Percentiles rank a stretch among this genome's conserved stretches.
Conservation (phyloP, 768 basidiomycete genomes). For the Paxillus ammoniavirescens region DNA sequence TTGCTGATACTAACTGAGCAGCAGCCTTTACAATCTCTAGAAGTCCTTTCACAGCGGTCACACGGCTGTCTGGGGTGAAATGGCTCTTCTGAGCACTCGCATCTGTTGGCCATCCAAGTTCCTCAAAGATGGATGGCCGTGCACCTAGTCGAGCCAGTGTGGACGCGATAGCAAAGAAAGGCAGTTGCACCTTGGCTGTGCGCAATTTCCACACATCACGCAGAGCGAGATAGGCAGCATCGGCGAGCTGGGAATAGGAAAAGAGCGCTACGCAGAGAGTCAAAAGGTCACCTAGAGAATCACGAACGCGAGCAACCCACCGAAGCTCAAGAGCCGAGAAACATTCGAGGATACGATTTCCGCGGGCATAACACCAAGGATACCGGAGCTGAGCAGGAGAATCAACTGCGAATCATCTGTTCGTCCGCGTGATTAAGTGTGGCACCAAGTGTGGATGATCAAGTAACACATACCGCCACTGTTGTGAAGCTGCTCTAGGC, state of each 20-base stretch:
- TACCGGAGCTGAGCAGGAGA: conserved; percentile 42
- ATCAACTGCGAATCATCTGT: conserved; percentile 41
- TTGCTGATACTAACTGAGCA: conserved; percentile 41
- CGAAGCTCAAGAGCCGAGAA: conserved; percentile 42
- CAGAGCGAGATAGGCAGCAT: conserved; percentile 34
- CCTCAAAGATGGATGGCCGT: conserved; percentile 32
- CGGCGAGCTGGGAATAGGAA: conserved; percentile 26
- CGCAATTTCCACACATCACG: conserved; percentile 31
- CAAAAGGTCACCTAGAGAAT: conserved; percentile 5
- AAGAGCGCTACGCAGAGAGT: conserved; percentile 15
- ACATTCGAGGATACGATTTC: conserved; percentile 31
- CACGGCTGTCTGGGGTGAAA: conserved; percentile 24
- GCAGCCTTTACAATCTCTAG: conserved; percentile 41
- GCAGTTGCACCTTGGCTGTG: conserved; percentile 25
- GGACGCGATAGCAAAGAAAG: conserved; percentile 34
- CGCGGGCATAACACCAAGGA: conserved; percentile 34
- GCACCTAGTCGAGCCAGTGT: conserved; percentile 48
- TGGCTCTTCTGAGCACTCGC: conserved; percentile 4
- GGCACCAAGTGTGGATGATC: background rate
- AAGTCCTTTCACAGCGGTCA: conserved; percentile 39
- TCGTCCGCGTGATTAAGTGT: background rate
- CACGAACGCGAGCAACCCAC: conserved; percentile 24
- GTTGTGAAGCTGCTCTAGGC: conserved; percentile 33
- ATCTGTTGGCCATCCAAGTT: conserved; percentile 30
- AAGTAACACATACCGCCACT: conserved; percentile 34